Evolutionary conservation across 352 stramenopile species (phyloP).

Genomic region (Pythium guiyangense): DNA sequence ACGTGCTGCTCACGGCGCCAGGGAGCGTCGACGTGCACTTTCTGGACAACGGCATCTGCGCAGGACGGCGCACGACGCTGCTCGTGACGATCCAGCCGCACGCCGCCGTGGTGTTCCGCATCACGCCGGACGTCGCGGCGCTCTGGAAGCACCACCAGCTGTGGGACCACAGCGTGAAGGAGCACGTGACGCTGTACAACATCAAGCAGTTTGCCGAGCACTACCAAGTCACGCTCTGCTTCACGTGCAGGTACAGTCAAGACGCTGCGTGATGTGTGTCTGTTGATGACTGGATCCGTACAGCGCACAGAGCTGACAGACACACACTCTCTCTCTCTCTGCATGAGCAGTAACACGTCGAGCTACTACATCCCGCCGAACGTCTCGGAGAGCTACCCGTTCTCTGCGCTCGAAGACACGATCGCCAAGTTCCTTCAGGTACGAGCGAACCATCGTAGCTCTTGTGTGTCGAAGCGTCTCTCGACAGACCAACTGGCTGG

Average conservation of each 20-base stretch:
- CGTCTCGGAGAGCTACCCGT: constrained; percentile 78
- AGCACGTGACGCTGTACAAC: constrained; percentile 88
- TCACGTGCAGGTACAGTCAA: constrained; percentile 72
- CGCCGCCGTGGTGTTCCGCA: constrained; percentile 53
- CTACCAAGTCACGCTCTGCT: constrained; percentile 84
- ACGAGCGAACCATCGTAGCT: not conserved
- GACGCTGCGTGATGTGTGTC: not conserved
- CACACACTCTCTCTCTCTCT: not conserved
- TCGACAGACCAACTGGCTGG: not conserved
- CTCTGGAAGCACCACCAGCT: constrained; percentile 77
- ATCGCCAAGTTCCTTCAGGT: constrained; percentile 88
- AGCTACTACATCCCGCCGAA: constrained; percentile 84
- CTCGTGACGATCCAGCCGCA: constrained; percentile 65
- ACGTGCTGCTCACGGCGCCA: constrained; percentile 30
- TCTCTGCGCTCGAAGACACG: constrained; percentile 82
- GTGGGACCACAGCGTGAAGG: constrained; percentile 86
- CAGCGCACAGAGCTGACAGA: not conserved
- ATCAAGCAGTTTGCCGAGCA: constrained; percentile 89
- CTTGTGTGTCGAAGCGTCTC: not conserved
- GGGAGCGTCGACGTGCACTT: constrained; percentile 50
- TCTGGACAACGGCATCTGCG: constrained; percentile 68
- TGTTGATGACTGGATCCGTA: not conserved
- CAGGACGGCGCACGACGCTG: constrained; percentile 54
- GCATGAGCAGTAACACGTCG: constrained; percentile 50
- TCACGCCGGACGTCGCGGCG: constrained; percentile 59